Percentiles rank a stretch among this genome's conserved stretches.
These are phyloP conservation scores for Hypoxylon fuscum DNA, from an alignment of 495 filamentous ascomycete genomes.

Conservation along the genomic window DNA sequence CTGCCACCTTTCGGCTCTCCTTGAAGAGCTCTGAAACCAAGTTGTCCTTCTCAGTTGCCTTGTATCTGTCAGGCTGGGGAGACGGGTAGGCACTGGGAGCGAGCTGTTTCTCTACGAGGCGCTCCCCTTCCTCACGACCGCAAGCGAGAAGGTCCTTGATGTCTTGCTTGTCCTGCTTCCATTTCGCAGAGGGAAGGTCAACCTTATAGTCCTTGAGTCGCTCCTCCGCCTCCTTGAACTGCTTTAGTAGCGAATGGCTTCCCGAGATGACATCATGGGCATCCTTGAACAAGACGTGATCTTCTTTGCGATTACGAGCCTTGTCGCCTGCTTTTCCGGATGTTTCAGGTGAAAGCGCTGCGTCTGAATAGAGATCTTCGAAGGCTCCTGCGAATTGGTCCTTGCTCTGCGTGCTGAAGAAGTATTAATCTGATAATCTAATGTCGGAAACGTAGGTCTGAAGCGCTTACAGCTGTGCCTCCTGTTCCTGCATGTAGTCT, in stretches of 20 bases:
- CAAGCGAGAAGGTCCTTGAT: slow-evolving; percentile 46
- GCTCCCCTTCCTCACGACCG: slow-evolving; percentile 47
- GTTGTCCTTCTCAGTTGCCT: slow-evolving; percentile 41
- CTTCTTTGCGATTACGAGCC: slow-evolving; percentile 22
- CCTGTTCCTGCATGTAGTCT: slow-evolving; percentile 25
- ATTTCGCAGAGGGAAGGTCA: slow-evolving; percentile 40
- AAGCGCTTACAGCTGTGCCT: slow-evolving; percentile 35
- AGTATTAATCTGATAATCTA: slow-evolving; percentile 1
- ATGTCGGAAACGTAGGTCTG: neutral
- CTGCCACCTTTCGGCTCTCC: slow-evolving; percentile 35
- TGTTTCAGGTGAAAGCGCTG: neutral
- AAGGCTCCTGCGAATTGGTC: slow-evolving; percentile 7
- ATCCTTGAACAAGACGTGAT: slow-evolving; percentile 34
- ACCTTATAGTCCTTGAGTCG: slow-evolving; percentile 32
- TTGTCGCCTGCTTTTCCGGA: slow-evolving; percentile 1
- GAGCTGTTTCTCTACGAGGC: slow-evolving; percentile 46
- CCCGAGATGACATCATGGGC: slow-evolving; percentile 18
- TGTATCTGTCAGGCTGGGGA: slow-evolving; percentile 22
- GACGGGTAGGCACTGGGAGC: slow-evolving; percentile 21
- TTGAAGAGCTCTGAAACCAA: slow-evolving; percentile 47
- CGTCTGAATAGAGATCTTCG: slow-evolving; percentile 13
- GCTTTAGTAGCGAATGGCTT: slow-evolving; percentile 24
- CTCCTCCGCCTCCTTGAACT: slow-evolving; percentile 40
- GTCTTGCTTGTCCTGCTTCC: slow-evolving; percentile 48
- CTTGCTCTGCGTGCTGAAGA: slow-evolving; percentile 18